phyloP scores from a whole-genome alignment of 2,329 filamentous ascomycete genomes.

The Ophiosphaerella narmari region DNA sequence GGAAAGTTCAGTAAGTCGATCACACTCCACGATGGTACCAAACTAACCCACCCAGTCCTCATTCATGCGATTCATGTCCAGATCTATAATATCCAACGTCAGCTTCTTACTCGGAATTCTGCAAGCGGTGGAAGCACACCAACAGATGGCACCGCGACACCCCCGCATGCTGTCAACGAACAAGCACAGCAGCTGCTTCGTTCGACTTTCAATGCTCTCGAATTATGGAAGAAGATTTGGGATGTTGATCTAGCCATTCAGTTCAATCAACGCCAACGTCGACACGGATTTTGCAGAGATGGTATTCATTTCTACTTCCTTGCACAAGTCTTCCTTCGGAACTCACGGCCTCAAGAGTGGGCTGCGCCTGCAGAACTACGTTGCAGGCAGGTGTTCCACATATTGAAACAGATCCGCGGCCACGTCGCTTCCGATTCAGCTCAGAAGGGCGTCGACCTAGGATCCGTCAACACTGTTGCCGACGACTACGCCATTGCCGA shows the following conservation, averaged over 20 bases:
- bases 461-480: constrained; percentile 71
- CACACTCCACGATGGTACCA: not conserved
- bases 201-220: constrained; percentile 59
- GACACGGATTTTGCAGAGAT: constrained; percentile 72
- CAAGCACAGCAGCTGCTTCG: constrained; percentile 55
- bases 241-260: constrained; percentile 71
- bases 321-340: constrained; percentile 67
- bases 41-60: constrained; percentile 54
- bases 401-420: constrained; percentile 63
- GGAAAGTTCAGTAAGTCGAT: constrained; percentile 63
- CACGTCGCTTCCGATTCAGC: constrained; percentile 69
- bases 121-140: constrained; percentile 60
- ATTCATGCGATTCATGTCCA: constrained; percentile 71
- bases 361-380: constrained; percentile 62
- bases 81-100: constrained; percentile 60
- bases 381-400: constrained; percentile 63
- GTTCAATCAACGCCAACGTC: constrained; percentile 65
- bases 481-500: constrained; percentile 67
- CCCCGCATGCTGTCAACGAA: constrained; percentile 50
- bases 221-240: constrained; percentile 75
- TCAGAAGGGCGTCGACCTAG: constrained; percentile 68
- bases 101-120: constrained; percentile 41
- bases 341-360: constrained; percentile 59
- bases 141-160: constrained; percentile 54
- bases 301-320: constrained; percentile 76